Evolutionary conservation across 371 early-diverging fungal genomes (phyloP).

Genomic region (Blastocladiella emersonii): DNA sequence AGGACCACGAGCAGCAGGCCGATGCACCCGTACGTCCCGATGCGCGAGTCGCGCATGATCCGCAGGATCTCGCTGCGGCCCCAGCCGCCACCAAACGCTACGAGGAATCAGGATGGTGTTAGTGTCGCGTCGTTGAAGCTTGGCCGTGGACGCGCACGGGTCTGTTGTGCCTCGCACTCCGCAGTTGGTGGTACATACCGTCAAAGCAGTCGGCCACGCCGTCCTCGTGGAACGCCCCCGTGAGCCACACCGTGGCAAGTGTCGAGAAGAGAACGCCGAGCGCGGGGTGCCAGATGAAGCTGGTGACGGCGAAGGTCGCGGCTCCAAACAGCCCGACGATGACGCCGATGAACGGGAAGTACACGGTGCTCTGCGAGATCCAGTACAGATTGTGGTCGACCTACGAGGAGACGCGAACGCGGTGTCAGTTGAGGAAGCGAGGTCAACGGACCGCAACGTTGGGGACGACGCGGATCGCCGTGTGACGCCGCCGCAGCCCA

Average conservation of each 20-base stretch:
- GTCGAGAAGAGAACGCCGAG: slow-evolving; percentile 1
- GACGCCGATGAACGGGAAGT: neutral
- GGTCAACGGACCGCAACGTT: too few species aligned
- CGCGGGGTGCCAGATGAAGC: neutral
- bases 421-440: too few species aligned
- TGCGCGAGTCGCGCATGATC: slow-evolving; percentile 2
- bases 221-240: slow-evolving; percentile 3
- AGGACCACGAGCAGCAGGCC: neutral
- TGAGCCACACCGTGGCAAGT: slow-evolving; percentile 1
- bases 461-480: too few species aligned
- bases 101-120: too few species aligned
- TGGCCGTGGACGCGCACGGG: too few species aligned
- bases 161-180: too few species aligned
- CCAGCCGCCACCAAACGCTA: slow-evolving; percentile 6
- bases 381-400: slow-evolving; percentile 6
- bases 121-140: too few species aligned
- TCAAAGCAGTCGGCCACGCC: slow-evolving; percentile 1
- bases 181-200: too few species aligned
- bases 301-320: neutral
- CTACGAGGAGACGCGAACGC: too few species aligned
- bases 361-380: slow-evolving; percentile 1
- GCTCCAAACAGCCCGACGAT: neutral
- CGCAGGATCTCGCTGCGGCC: neutral
- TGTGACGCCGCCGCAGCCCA: too few species aligned
- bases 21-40: slow-evolving; percentile 2